Percentiles rank a stretch among this genome's conserved stretches.
Evolutionary conservation across 1,139 yeast species (phyloP).

Genomic region (Debaryomyces udenii): DNA sequence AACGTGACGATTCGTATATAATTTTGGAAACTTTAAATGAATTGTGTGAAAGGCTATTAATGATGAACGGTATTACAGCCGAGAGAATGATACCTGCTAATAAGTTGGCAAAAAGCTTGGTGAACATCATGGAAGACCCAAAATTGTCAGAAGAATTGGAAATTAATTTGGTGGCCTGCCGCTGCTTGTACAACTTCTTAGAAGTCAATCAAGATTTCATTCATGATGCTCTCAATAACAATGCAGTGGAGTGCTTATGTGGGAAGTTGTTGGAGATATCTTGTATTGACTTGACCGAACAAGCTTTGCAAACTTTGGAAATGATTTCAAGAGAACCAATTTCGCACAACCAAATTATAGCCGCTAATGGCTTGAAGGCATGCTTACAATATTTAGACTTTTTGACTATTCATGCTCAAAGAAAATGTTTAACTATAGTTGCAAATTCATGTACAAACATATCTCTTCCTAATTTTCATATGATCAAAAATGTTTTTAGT

Average conservation of each 20-base stretch:
- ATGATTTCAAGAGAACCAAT: constrained; percentile 63
- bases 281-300: constrained; percentile 89
- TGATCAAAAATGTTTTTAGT: constrained; percentile 61
- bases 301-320: constrained; percentile 78
- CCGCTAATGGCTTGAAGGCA: constrained; percentile 65
- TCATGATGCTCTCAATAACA: constrained; percentile 63
- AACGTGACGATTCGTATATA: constrained; percentile 49
- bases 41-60: constrained; percentile 60
- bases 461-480: constrained; percentile 44
- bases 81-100: constrained; percentile 68
- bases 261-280: constrained; percentile 72
- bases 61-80: constrained; percentile 68
- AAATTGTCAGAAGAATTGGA: constrained; percentile 68
- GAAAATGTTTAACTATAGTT: constrained; percentile 77
- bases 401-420: constrained; percentile 85
- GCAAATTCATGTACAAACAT: constrained; percentile 71
- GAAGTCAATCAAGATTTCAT: constrained; percentile 76
- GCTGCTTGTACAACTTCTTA: constrained; percentile 79
- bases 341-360: constrained; percentile 49
- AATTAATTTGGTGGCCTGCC: constrained; percentile 78
- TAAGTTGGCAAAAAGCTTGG: constrained; percentile 56
- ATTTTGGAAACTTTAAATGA: constrained; percentile 64
- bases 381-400: constrained; percentile 82
- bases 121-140: constrained; percentile 62
- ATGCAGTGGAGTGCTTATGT: constrained; percentile 69